Evolutionary conservation across 1,284 basidiomycete genomes (phyloP).

Genomic region (Rhodotorula mucilaginosa): DNA sequence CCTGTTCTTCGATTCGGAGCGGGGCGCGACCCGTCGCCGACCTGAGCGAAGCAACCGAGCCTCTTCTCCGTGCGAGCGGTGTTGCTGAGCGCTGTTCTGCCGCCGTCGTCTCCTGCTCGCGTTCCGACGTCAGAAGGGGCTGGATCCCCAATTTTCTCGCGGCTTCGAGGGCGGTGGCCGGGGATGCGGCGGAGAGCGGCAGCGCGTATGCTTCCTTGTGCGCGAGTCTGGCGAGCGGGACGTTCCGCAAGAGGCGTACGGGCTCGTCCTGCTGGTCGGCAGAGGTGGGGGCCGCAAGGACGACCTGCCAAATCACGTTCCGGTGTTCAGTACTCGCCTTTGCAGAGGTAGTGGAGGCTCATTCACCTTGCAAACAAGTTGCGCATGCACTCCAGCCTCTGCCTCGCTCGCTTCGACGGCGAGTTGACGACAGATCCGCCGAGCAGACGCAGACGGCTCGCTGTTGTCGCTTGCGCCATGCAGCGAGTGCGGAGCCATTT

Average conservation of each 20-base stretch:
- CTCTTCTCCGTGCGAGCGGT: background rate
- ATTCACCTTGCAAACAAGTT: slow-evolving; percentile 17
- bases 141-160: slow-evolving; percentile 3
- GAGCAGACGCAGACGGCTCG: slow-evolving; percentile 7
- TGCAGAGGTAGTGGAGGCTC: background rate
- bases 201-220: slow-evolving; percentile 1
- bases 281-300: slow-evolving; percentile 6
- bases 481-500: slow-evolving; percentile 1
- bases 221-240: background rate
- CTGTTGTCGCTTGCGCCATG: background rate
- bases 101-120: background rate
- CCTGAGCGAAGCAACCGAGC: slow-evolving; percentile 3
- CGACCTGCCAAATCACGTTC: slow-evolving; percentile 4
- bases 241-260: slow-evolving; percentile 10
- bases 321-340: too few species aligned
- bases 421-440: slow-evolving; percentile 12
- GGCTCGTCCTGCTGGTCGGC: background rate
- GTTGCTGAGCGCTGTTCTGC: background rate
- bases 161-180: slow-evolving; percentile 1
- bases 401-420: slow-evolving; percentile 17
- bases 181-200: slow-evolving; percentile 1
- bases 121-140: background rate
- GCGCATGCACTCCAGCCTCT: background rate
- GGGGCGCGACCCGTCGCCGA: background rate
- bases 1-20: background rate